Base-by-base conservation (phyloP, 2,329 filamentous ascomycete species). In the Aspergillus latus region DNA sequence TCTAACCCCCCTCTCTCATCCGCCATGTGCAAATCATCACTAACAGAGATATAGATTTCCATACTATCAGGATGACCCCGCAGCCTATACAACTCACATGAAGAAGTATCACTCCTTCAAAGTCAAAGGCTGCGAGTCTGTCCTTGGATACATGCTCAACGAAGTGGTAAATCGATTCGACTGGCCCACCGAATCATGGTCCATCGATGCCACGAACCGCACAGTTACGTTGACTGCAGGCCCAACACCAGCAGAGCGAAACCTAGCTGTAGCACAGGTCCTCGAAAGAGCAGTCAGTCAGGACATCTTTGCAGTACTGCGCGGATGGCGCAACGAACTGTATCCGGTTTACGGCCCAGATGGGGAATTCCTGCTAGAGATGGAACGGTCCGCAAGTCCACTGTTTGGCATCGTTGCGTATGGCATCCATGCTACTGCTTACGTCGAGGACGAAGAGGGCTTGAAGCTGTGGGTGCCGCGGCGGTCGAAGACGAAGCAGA, bases 391-490 rank as follows among this genome's bases (percentile, higher is more conserved):
- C 13, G 90, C 88, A 4, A 84, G 84, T 55, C 84, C 87, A 0
- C 76, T 96, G 8, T 86, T 96, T 47, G 92, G 91, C 1, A 80
- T 88, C 1, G 84, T 88, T 63, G 85, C 87, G 6, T 95, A 92
- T 69, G 92, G 91, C 21, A 85, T 92, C 32, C 89, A 96, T 72
- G 84, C 95, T 83, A 89, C 85, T 29, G 89, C 84, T 4, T 96
- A 89, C 66, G 82, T 88, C 26, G 72, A 76, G 21, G 77, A 80
- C 39, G 72, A 71, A 30, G 66, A 74, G 52, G 87, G 86, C 15
- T 75, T 96, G 44, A 87, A 85, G 67, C 80, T 99, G 40, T 97
- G 94, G 93, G 84, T 96, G 1, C 89, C 94, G 3, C 83, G 87
- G 45, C 82, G 94, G 8, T 84, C 92, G 10, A 80, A 79, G 49